phyloP scores from a whole-genome alignment of 768 basidiomycete genomes.

The Kwoniella europaea region DNA sequence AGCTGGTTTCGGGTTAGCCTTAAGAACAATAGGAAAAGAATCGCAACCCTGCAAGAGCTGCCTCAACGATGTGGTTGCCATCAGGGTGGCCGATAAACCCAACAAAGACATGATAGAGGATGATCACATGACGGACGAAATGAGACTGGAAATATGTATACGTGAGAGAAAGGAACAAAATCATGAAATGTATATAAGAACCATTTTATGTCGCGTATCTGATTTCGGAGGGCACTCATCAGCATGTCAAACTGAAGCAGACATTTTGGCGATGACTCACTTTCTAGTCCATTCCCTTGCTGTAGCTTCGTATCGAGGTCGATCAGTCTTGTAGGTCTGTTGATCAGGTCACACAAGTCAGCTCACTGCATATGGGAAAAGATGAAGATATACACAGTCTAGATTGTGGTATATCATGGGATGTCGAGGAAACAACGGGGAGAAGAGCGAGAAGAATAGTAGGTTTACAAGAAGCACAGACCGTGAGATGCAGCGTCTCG shows the following conservation, averaged over 20 bases:
- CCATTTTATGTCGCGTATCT: slow-evolving; percentile 36
- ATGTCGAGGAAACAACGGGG: not conserved
- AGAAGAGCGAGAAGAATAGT: not conserved
- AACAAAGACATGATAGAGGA: slow-evolving; percentile 14
- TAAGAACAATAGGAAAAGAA: too few relatives aligned
- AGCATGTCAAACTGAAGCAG: too few relatives aligned
- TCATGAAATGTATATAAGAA: slow-evolving; percentile 19
- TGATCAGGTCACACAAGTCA: not conserved
- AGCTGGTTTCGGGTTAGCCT: too few relatives aligned
- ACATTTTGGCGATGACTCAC: slow-evolving; percentile 60
- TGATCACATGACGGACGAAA: slow-evolving; percentile 25
- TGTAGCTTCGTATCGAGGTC: slow-evolving; percentile 93
- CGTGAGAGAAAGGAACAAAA: slow-evolving; percentile 8
- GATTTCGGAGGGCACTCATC: not conserved
- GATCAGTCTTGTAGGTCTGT: slow-evolving; percentile 94
- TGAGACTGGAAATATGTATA: slow-evolving; percentile 19
- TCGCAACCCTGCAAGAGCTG: too few relatives aligned
- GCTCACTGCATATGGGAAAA: too few relatives aligned
- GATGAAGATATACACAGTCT: not conserved
- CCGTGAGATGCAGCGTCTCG: not conserved
- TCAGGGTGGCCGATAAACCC: not conserved
- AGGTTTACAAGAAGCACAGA: not conserved
- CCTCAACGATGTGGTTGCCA: too few relatives aligned
- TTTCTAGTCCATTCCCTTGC: slow-evolving; percentile 99
- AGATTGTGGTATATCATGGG: too few relatives aligned